Base-by-base conservation (phyloP, 208 protist genomes). In the Naegleria lovaniensis region DNA sequence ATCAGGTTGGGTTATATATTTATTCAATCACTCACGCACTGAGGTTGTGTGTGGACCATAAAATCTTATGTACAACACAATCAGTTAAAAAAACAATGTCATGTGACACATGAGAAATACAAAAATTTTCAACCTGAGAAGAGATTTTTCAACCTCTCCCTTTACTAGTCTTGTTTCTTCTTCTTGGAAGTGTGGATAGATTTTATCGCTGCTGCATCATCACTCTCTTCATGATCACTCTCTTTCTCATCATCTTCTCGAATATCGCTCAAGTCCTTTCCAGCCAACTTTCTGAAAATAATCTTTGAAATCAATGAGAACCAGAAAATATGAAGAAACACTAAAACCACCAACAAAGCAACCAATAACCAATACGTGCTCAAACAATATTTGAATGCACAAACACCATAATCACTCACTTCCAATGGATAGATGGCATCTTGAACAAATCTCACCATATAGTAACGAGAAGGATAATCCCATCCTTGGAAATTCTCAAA, bases 341-440 rank as follows among this genome's bases (percentile, higher is more conserved):
- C 40, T 11, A 85, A 85, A 0, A 48, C 7, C 6, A 7, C 13
- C 15, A 85, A 29, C 16, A 85, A 85, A 29, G 16, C 13, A 29
- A 43, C 41, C 11, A 85, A 85, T 33, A 29, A 9, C 39, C 40
- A 85, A 39, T 48, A 85, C 7, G 36, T 40, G 36, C 83, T 85
- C 5, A 85, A 0, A 48, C 83, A 85, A 48, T 85, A 85, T 19
- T 39, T 16, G 7, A 19, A 16, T 11, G 41, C 5, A 43, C 83
- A 85, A 43, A 40, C 25, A n/a, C 83, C 83, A 43, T 85, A 85
- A 85, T 48, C 40, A 85, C 40, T 48, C 39, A 85, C 38, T 43
- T 85, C 39, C 15, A 85, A 33, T 19, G 40, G 40, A n/a, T 13
- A 33, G 9, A 38, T 13, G 1, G 40, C n/a, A 85, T 85, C 83